Evolutionary conservation across 495 filamentous ascomycete species (phyloP).

Genomic region (Hypoxylon intermedium): DNA sequence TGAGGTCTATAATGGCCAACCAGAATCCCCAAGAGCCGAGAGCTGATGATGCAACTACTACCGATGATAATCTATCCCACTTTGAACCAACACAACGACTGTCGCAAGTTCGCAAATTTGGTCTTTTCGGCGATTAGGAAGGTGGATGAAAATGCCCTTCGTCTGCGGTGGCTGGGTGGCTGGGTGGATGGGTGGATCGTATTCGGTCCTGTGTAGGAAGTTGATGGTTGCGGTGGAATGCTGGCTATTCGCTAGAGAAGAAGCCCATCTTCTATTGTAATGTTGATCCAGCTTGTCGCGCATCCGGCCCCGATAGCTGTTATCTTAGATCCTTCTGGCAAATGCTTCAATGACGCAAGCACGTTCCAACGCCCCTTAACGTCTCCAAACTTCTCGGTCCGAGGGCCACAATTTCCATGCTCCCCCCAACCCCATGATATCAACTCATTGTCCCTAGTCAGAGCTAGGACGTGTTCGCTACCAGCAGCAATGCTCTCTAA

Average conservation of each 20-base stretch:
- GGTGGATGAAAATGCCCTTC: neutral
- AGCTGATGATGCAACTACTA: constrained; percentile 37
- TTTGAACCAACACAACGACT: constrained; percentile 72
- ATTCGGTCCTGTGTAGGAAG: too few species aligned
- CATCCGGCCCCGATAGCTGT: constrained; percentile 78
- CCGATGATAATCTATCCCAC: constrained; percentile 42
- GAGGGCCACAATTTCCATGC: constrained; percentile 91
- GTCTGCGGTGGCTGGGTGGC: too few species aligned
- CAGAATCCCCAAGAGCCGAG: constrained; percentile 40
- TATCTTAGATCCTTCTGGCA: constrained; percentile 55
- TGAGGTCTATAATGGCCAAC: constrained; percentile 39
- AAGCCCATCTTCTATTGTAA: constrained; percentile 40
- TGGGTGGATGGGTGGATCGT: too few species aligned
- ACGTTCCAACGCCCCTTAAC: constrained; percentile 69
- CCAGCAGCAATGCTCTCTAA: constrained; percentile 72
- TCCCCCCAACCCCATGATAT: constrained; percentile 94
- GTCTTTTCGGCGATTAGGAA: constrained; percentile 59
- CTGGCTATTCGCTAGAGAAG: constrained; percentile 25
- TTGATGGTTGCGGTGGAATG: neutral
- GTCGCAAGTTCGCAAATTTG: constrained; percentile 61
- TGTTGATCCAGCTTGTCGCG: constrained; percentile 83
- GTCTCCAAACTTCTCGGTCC: constrained; percentile 65
- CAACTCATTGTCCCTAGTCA: constrained; percentile 66
- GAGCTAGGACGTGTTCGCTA: constrained; percentile 82
- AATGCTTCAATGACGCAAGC: constrained; percentile 59